Conservation (phyloP, 2,329 filamentous ascomycete species). For the Aspergillus piperis region DNA sequence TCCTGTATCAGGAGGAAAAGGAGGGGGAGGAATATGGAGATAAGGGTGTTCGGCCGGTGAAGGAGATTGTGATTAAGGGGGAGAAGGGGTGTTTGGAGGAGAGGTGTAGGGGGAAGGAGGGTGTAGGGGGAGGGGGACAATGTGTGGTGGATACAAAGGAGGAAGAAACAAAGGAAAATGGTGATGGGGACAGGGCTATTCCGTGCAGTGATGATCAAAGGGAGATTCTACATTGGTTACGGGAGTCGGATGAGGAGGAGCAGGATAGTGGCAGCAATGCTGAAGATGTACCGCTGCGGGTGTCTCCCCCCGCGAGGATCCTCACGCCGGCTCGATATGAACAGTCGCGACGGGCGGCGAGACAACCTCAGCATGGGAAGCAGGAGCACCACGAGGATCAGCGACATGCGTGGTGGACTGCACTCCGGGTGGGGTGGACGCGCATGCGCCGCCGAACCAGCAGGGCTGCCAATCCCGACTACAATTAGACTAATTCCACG, state of each 20-base stretch:
- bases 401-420: not conserved
- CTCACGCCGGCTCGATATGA: constrained; percentile 18
- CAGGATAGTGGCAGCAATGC: not conserved
- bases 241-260: not conserved
- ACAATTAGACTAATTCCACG: not conserved
- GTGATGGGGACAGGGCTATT: not conserved
- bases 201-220: not conserved
- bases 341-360: constrained; percentile 7
- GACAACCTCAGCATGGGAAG: not conserved
- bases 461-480: not conserved
- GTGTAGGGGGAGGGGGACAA: not conserved
- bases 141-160: not conserved
- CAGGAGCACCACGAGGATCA: not conserved
- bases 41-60: too few species aligned
- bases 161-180: not conserved
- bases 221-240: not conserved
- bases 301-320: constrained; percentile 18
- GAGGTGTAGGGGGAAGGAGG: not conserved
- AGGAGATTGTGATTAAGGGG: not conserved
- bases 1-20: not conserved
- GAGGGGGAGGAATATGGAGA: too few species aligned
- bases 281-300: not conserved
- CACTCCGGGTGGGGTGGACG: constrained; percentile 14
- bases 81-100: not conserved
- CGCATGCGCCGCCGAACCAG: constrained; percentile 3